Evolutionary conservation across 768 basidiomycete species (phyloP).

Genomic region (Tulasnella sp.): DNA sequence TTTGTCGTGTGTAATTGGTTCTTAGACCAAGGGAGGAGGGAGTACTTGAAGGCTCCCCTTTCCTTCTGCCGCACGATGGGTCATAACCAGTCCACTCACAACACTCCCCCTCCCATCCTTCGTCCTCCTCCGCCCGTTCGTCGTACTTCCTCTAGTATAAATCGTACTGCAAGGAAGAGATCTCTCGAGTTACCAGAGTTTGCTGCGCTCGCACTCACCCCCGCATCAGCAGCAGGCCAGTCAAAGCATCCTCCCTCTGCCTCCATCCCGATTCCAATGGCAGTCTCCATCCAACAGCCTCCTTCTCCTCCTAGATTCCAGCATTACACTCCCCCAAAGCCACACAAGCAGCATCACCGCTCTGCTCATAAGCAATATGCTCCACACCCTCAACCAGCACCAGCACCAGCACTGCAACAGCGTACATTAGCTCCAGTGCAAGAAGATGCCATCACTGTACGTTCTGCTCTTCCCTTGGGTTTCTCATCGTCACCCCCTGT

Average conservation of each 20-base stretch:
- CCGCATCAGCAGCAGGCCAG: neutral
- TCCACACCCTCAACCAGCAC: neutral
- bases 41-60: no score
- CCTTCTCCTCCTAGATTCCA: conserved; percentile 5
- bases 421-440: neutral
- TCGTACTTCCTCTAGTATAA: conserved; percentile 6
- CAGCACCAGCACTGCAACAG: neutral
- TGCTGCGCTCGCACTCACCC: conserved; percentile 10
- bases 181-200: conserved; percentile 17
- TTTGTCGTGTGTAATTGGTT: no score
- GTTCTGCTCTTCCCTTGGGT: conserved; percentile 6
- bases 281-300: conserved; percentile 9
- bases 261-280: conserved; percentile 14
- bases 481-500: neutral
- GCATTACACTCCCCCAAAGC: conserved; percentile 2
- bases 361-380: neutral
- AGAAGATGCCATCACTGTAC: conserved; percentile 4
- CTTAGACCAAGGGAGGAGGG: no score
- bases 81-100: no score
- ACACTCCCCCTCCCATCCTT: conserved; percentile 6
- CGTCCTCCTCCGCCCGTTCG: conserved; percentile 13
- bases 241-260: neutral
- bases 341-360: neutral
- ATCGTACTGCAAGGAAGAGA: neutral
- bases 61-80: no score